phyloP scores from a whole-genome alignment of 352 stramenopile species.

The Globisporangium splendens region DNA sequence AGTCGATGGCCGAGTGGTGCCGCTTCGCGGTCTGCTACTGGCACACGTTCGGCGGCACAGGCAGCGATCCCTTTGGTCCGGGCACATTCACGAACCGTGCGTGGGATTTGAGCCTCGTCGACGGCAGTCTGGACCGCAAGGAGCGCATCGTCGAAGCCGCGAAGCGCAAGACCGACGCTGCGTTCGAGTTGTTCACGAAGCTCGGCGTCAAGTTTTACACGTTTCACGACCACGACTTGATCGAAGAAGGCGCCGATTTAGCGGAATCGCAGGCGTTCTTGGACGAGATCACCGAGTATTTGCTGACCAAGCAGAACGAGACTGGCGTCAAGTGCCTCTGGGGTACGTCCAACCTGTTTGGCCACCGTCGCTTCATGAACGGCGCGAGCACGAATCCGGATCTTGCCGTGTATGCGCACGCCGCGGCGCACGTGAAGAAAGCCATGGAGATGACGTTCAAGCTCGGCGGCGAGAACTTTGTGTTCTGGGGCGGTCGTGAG shows the following conservation, averaged over 20 bases:
- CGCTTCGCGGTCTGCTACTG: slow-evolving; percentile 68
- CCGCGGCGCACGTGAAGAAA: slow-evolving; percentile 80
- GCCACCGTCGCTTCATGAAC: slow-evolving; percentile 81
- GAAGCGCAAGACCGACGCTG: slow-evolving; percentile 71
- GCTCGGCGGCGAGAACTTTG: slow-evolving; percentile 81
- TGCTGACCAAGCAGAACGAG: slow-evolving; percentile 61
- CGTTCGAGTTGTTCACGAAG: slow-evolving; percentile 88
- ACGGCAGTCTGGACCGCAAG: slow-evolving; percentile 32
- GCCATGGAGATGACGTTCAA: slow-evolving; percentile 81
- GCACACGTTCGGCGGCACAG: slow-evolving; percentile 40
- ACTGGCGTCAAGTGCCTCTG: slow-evolving; percentile 80
- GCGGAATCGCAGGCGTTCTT: slow-evolving; percentile 29
- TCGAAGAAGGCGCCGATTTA: slow-evolving; percentile 61
- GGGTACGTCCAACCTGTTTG: slow-evolving; percentile 83
- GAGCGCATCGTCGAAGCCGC: slow-evolving; percentile 59
- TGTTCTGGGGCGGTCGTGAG: slow-evolving; percentile 86
- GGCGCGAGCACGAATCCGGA: slow-evolving; percentile 82
- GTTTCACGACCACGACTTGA: slow-evolving; percentile 83
- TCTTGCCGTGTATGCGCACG: slow-evolving; percentile 73
- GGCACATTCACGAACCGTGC: slow-evolving; percentile 33
- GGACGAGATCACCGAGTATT: slow-evolving; percentile 35
- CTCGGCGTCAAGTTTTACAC: slow-evolving; percentile 82
- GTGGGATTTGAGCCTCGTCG: slow-evolving; percentile 32
- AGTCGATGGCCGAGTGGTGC: slow-evolving; percentile 68
- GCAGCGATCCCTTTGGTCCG: slow-evolving; percentile 30